Evolutionary conservation across 257 asterid genomes (phyloP).

Genomic region (Salvia splendens): DNA sequence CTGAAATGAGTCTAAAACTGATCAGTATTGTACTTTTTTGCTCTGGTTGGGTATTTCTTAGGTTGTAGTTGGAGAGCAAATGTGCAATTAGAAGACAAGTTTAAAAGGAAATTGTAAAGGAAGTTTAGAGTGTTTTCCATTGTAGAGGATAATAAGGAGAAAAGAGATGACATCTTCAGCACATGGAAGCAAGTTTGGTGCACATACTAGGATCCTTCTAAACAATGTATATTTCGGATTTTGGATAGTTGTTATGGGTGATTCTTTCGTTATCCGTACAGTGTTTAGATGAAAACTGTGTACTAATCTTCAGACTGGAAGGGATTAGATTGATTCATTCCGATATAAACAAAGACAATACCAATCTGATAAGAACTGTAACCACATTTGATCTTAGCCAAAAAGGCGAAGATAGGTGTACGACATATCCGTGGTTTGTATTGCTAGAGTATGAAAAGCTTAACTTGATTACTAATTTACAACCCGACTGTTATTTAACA

Average conservation of each 20-base stretch:
- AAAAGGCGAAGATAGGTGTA: not conserved
- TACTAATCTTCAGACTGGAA: not conserved
- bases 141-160: not conserved
- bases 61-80: not conserved
- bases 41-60: not conserved
- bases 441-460: not conserved
- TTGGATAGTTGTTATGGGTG: not conserved
- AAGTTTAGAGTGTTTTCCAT: not conserved
- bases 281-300: not conserved
- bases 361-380: not conserved
- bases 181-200: conserved; percentile 1
- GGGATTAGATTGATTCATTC: not conserved
- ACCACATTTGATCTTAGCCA: not conserved
- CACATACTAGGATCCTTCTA: not conserved
- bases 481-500: not conserved
- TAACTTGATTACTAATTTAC: not conserved
- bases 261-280: not conserved
- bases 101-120: not conserved
- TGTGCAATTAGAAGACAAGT: not conserved
- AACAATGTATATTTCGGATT: not conserved
- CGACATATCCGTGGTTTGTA: not conserved
- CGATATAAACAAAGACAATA: not conserved
- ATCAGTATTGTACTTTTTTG: too few species aligned
- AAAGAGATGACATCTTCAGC: conserved; percentile 14
- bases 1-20: not conserved